Base-by-base conservation (phyloP, 2,329 filamentous ascomycete species). In the Dendryphion nanum region DNA sequence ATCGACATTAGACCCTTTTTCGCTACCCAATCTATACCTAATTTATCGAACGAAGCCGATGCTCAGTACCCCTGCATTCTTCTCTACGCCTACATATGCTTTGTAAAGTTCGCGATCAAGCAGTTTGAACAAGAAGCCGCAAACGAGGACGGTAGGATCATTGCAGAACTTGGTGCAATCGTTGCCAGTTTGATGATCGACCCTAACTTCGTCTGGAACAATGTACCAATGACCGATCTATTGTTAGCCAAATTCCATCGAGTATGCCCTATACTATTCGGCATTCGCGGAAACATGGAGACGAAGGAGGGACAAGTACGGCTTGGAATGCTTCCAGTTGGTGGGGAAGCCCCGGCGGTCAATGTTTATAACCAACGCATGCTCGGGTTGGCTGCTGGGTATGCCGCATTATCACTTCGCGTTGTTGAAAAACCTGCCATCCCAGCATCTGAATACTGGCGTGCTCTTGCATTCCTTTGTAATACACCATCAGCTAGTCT, bases 231-330 rank as follows among this genome's bases (percentile, higher is more conserved):
- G 41, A 83, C 89, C 36, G 87, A 94, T 59, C 86, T 97, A 42
- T 74, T 97, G 19, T 83, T 95, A 55, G 84, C 90, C 38, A 96
- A 97, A 64, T 86, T 87, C 55, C 82, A 89, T 42, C 74, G 86
- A 13, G 75, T 80, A 3, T 95, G 89, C 54, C 91, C 93, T 0
- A 83, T 89, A 2, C 72, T 98, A 1, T 97, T 94, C 61, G 91
- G 91, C 14, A 80, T 90, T 48, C 77, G 80, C 30, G 90, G 88
- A 17, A 81, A 74, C 45, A 88, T 95, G 61, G 82, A 76, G 44
- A 94, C 83, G 1, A 76, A 47, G 13, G 42, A 53, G 37, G 63
- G 63, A 19, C 53, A 53, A 18, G 37, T 45, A 18, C 53, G 58
- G 4, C 50, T 67, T 5, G 64, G 64, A n/a, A 63, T 53, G 57